Base-by-base conservation (phyloP, 352 stramenopile genomes). In the Phytopythium montanum region DNA sequence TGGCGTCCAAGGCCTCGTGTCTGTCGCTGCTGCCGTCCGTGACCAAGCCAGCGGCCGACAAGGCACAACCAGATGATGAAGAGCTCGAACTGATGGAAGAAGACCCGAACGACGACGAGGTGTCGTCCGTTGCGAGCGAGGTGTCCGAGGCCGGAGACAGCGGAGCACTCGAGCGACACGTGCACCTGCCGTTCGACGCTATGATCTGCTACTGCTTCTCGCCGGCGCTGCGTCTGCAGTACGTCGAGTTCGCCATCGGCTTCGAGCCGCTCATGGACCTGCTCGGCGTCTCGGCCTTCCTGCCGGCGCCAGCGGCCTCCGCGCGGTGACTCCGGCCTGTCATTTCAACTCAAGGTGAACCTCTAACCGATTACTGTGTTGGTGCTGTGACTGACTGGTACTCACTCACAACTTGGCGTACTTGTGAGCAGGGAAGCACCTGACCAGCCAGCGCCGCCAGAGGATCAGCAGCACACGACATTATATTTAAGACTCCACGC, bases 201-300 rank as follows among this genome's bases (percentile, higher is more conserved):
- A 90, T 92, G 73, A 91, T 95, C 57, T 94, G 81, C 68, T 95
- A 92, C 63, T 87, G 72, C 68, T 95, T 95, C 52, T 69, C 77
- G 19, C 60, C 70, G 19, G 77, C 57, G 31, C 72, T 57, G 29
- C 59, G 58, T 31, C 62, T 95, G 8, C 84, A 95, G 60, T 94
- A 95, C 68, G 69, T 95, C 52, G 86, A 95, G 68, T 94, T 93
- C 60, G 86, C 86, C 10, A 92, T 95, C 57, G 84, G 86, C 19
- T 95, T 92, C 60, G 86, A 95, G 54, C 67, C 81, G 26, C 72
- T 95, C n/a, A 79, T 95, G 68, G 78, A 95, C 51, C 67, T 76
- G 9, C 69, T 95, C 21, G 84, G 73, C 25, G 64, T 95, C 21
- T 71, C 69, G 0, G 38, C 70, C 5, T 94, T 95, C 41, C 72